Base-by-base conservation (phyloP, 495 filamentous ascomycete genomes). In the Podospora pseudocomata region DNA sequence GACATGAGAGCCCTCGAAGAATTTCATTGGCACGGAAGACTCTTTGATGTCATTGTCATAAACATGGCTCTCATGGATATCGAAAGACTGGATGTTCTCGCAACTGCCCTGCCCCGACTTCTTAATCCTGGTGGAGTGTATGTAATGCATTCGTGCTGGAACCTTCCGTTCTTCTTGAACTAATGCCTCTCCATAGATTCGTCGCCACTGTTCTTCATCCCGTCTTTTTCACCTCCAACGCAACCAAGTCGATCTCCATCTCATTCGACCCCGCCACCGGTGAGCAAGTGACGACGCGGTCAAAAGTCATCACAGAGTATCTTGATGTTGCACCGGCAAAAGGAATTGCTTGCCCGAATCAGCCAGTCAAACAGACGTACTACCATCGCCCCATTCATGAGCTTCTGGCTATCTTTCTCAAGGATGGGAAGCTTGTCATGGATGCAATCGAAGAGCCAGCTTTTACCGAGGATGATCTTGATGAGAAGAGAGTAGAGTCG, bases 21-120 rank as follows among this genome's bases (percentile, higher is more conserved):
- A 18, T 19, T 19, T 5, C 16, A 58, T 6, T 19, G 65, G 68
- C 39, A 58, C 34, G 67, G 69, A 62, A 71, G 71, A 2, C 0
- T 23, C 54, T 81, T 80, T 65, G 77, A 76, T 19, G 64, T 80
- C 7, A 59, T 81, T 9, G 55, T 77, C 63, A 75, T 80, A 62
- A 83, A 82, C 68, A 82, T 82, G 80, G 81, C 81, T 18, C 68
- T 82, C 19, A 83, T 82, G 81, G 81, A 83, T 61, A 63, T 83
- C 13, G 67, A 76, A n/a, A 73, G 69, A 0, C 67, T 82, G 16
- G 73, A 75, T 13, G 72, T 75, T 23, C 70, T 82, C 2, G 81
- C 72, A n/a, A 44, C 66, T 30, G 73, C 75, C 2, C 70, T 83
- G 19, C 70, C 76, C 0, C 68, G 68, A 23, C 68, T 83, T 9